A percentile compares a stretch with the other conserved stretches of the same genome.
Evolutionary conservation across 1,284 basidiomycete genomes (phyloP).

Genomic region (Ustilago hordei): DNA sequence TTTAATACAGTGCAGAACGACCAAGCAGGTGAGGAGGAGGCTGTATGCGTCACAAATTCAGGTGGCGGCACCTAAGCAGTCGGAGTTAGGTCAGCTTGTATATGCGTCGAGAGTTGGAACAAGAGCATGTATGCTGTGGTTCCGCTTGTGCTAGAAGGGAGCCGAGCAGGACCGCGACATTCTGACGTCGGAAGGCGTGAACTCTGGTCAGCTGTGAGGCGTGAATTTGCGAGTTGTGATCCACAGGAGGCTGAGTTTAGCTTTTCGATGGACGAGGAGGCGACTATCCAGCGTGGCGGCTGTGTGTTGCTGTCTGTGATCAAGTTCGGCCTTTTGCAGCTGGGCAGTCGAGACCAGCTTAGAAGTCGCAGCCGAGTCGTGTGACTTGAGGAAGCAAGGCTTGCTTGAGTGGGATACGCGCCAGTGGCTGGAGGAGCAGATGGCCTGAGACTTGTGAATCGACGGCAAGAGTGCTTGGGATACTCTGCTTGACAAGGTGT

Average conservation of each 20-base stretch:
- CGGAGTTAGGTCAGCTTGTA: background rate
- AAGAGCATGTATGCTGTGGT: background rate
- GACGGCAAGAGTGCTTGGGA: background rate
- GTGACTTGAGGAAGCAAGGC: background rate
- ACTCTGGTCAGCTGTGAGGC: background rate
- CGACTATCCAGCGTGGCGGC: background rate
- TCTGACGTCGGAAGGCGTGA: background rate
- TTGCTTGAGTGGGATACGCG: background rate
- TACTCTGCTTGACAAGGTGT: background rate
- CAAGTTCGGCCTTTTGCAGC: background rate
- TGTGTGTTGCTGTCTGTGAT: background rate
- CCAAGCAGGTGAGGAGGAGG: background rate
- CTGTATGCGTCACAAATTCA: background rate
- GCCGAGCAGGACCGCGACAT: constrained; percentile 1
- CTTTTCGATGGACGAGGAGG: background rate
- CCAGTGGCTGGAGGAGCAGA: background rate
- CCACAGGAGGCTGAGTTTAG: background rate
- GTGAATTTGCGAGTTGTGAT: background rate
- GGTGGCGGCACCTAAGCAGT: background rate
- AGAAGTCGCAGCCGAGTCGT: background rate
- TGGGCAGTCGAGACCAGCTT: background rate
- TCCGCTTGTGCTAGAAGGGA: background rate
- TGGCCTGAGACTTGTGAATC: background rate
- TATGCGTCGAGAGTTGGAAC: background rate
- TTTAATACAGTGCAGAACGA: background rate